These are phyloP conservation scores for Neonothopanus nambi DNA, from an alignment of 1,284 basidiomycete species.

Conservation along the genomic window DNA sequence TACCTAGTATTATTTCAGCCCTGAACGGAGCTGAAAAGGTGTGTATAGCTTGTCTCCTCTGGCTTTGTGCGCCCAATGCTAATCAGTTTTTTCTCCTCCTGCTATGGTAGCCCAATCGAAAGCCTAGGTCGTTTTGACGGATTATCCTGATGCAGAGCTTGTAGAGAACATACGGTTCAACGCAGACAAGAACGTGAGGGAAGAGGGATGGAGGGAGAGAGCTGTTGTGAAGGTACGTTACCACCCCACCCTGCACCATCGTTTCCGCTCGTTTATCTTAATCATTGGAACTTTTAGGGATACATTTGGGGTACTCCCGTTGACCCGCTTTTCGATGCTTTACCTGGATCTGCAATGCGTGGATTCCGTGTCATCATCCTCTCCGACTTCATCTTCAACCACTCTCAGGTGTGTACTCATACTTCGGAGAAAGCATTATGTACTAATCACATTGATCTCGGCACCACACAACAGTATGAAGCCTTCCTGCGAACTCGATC, in stretches of 20 bases:
- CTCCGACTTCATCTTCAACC: no score
- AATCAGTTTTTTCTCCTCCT: constrained; percentile 33
- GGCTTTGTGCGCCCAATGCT: not conserved
- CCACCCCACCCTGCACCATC: no score
- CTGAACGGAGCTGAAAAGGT: constrained; percentile 69
- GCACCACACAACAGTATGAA: constrained; percentile 43
- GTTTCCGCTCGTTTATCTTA: no score
- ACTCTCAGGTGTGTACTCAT: not conserved
- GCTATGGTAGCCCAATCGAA: constrained; percentile 91
- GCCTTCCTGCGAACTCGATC: constrained; percentile 9
- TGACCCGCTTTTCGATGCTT: constrained; percentile 45
- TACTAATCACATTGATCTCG: constrained; percentile 82
- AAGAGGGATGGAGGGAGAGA: constrained; percentile 23
- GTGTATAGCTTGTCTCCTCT: constrained; percentile 20
- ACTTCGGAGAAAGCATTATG: constrained; percentile 62
- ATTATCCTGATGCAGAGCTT: constrained; percentile 76
- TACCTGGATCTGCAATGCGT: no score
- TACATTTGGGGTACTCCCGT: constrained; percentile 87
- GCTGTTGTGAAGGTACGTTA: constrained; percentile 54
- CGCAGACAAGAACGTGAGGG: constrained; percentile 60
- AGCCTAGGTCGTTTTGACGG: no score
- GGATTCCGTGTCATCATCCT: no score
- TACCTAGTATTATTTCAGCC: constrained; percentile 78
- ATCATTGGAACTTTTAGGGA: constrained; percentile 50
- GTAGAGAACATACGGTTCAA: constrained; percentile 81